phyloP scores from a whole-genome alignment of 345 rosid genomes.

The Ailanthus altissimus region DNA sequence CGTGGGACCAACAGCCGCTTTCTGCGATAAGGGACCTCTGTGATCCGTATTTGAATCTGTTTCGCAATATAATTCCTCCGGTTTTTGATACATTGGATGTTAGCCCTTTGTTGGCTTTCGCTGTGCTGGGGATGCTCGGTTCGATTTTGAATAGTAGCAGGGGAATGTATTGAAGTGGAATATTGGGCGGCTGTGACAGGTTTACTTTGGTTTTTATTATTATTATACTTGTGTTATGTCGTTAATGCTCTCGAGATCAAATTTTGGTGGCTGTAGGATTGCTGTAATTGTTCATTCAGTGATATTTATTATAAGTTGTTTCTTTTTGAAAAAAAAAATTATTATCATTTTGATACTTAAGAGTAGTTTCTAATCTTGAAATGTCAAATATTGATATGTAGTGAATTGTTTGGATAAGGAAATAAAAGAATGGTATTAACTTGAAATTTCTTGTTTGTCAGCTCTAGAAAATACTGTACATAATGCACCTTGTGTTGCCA shows the following conservation, averaged over 20 bases:
- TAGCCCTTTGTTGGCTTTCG: slow-evolving; percentile 83
- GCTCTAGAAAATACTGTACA: no score
- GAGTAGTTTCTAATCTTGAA: not conserved
- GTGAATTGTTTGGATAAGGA: not conserved
- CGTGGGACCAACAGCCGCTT: slow-evolving; percentile 87
- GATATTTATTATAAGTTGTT: not conserved
- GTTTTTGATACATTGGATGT: slow-evolving; percentile 77
- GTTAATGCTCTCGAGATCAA: no score
- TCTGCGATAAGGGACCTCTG: slow-evolving; percentile 82
- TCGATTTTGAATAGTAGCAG: slow-evolving; percentile 60
- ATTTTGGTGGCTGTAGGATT: not conserved
- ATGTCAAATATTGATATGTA: not conserved
- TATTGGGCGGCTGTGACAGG: not conserved
- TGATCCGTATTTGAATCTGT: slow-evolving; percentile 85
- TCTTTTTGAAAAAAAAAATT: not conserved
- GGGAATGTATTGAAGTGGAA: slow-evolving; percentile 31
- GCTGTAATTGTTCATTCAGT: not conserved
- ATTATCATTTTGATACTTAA: no score
- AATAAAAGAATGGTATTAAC: no score
- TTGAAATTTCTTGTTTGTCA: no score
- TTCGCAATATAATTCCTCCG: slow-evolving; percentile 82
- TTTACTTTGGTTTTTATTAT: not conserved
- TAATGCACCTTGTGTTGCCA: no score
- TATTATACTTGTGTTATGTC: not conserved
- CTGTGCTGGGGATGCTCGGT: slow-evolving; percentile 70